Evolutionary conservation across 495 filamentous ascomycete genomes (phyloP).

Genomic region (Pyrenopolyporus hunteri): DNA sequence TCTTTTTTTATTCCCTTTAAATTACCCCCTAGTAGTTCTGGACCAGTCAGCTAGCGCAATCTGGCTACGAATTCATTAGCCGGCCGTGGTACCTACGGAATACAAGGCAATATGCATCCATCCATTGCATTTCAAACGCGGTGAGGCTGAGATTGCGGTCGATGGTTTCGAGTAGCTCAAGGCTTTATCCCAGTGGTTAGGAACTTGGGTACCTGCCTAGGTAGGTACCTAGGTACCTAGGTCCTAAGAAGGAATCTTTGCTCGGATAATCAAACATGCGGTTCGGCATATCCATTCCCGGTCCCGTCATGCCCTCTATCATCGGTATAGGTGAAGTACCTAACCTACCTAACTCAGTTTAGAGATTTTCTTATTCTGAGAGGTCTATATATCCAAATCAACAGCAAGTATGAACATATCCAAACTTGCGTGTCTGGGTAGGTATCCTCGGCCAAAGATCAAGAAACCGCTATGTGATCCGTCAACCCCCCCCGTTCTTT

Average conservation of each 20-base stretch:
- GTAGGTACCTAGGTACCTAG: too few relatives aligned
- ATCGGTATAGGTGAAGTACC: background rate
- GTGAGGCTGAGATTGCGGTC: slow-evolving; percentile 32
- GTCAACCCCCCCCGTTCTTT: background rate
- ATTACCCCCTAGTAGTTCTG: slow-evolving; percentile 25
- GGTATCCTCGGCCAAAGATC: too few relatives aligned
- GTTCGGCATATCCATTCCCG: slow-evolving; percentile 14
- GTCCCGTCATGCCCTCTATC: background rate
- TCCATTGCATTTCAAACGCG: slow-evolving; percentile 7
- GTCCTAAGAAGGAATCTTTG: too few relatives aligned
- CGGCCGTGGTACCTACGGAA: background rate
- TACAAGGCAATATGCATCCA: slow-evolving; percentile 7
- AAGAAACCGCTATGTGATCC: too few relatives aligned
- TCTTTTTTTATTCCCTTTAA: background rate
- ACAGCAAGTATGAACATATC: too few relatives aligned
- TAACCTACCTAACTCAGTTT: too few relatives aligned
- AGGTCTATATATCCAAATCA: too few relatives aligned
- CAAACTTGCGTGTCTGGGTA: too few relatives aligned
- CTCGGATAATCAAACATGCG: slow-evolving; percentile 11
- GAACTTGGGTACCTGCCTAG: too few relatives aligned
- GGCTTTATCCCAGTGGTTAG: slow-evolving; percentile 11
- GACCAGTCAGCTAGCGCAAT: slow-evolving; percentile 25
- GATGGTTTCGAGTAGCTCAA: slow-evolving; percentile 25
- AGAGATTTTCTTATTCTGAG: too few relatives aligned
- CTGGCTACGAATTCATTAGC: slow-evolving; percentile 18